These are phyloP conservation scores for Alternaria brassicicola DNA, from an alignment of 2,329 filamentous ascomycete genomes.

Conservation along the genomic window DNA sequence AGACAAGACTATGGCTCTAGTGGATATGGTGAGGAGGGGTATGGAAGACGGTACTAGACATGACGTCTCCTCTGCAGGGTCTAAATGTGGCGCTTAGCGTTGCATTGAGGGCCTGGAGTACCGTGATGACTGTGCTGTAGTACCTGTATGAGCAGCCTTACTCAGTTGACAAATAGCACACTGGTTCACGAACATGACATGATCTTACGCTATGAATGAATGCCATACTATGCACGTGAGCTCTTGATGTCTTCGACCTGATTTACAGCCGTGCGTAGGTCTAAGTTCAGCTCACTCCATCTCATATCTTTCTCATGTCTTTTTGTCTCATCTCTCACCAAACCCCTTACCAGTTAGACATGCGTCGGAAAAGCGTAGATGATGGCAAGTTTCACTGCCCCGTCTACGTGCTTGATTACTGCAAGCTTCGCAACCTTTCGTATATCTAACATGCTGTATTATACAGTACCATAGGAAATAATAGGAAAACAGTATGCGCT, in stretches of 20 bases:
- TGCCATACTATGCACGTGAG: neutral
- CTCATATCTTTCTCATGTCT: neutral
- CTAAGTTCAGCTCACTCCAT: neutral
- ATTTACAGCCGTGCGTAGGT: neutral
- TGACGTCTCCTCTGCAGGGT: neutral
- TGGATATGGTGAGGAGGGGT: constrained; percentile 28
- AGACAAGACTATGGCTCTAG: constrained; percentile 26
- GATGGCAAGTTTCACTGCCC: too few species aligned
- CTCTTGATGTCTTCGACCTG: neutral
- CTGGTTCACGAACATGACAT: neutral
- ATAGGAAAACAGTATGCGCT: too few species aligned
- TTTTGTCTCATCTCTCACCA: neutral
- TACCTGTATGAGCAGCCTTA: neutral
- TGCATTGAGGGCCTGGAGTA: neutral
- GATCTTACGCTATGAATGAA: neutral
- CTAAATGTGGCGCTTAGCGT: neutral
- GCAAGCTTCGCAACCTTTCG: too few species aligned
- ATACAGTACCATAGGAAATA: too few species aligned
- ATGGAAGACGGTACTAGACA: constrained; percentile 26
- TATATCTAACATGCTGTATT: too few species aligned
- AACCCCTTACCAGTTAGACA: neutral
- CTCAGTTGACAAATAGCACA: neutral
- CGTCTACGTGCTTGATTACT: too few species aligned
- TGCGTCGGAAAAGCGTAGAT: too few species aligned
- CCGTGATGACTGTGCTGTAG: constrained; percentile 1